These are phyloP conservation scores for Didymella pomorum DNA, from an alignment of 2,329 filamentous ascomycete genomes.

Conservation along the genomic window DNA sequence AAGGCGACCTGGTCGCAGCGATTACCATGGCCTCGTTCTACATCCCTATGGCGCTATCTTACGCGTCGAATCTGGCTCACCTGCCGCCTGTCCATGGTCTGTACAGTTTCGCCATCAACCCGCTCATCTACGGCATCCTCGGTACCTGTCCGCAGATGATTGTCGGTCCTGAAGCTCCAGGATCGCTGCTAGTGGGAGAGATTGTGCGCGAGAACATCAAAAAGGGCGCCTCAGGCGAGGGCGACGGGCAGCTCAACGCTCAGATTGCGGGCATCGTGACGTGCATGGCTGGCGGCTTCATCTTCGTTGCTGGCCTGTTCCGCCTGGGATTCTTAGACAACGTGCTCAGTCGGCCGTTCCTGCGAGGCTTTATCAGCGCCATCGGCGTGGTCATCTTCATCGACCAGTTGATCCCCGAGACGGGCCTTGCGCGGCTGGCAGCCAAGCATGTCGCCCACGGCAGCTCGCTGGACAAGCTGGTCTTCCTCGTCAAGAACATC, in stretches of 20 bases:
- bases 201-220: conserved; percentile 82
- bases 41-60: conserved; percentile 93
- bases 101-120: conserved; percentile 93
- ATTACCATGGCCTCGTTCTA: conserved; percentile 99
- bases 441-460: conserved; percentile 78
- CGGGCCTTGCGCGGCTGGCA: conserved; percentile 76
- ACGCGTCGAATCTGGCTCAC: conserved; percentile 90
- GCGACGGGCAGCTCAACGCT: conserved; percentile 76
- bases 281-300: conserved; percentile 85
- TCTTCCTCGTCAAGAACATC: conserved; percentile 76
- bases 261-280: conserved; percentile 88
- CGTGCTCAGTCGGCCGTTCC: conserved; percentile 88
- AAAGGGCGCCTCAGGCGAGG: conserved; percentile 68
- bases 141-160: conserved; percentile 94
- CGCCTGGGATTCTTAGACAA: conserved; percentile 93
- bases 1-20: conserved; percentile 86
- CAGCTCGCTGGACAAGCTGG: conserved; percentile 84
- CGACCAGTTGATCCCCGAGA: conserved; percentile 90
- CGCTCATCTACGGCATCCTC: conserved; percentile 87
- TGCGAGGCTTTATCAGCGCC: conserved; percentile 95
- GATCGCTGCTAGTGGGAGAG: conserved; percentile 86
- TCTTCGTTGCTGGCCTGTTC: conserved; percentile 84
- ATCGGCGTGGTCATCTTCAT: conserved; percentile 97
- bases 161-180: conserved; percentile 92
- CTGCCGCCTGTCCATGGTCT: conserved; percentile 92